Percentiles rank a stretch among this genome's conserved stretches.
Evolutionary conservation across 257 asterid genomes (phyloP).

Genomic region (Nicotiana noctiflora): DNA sequence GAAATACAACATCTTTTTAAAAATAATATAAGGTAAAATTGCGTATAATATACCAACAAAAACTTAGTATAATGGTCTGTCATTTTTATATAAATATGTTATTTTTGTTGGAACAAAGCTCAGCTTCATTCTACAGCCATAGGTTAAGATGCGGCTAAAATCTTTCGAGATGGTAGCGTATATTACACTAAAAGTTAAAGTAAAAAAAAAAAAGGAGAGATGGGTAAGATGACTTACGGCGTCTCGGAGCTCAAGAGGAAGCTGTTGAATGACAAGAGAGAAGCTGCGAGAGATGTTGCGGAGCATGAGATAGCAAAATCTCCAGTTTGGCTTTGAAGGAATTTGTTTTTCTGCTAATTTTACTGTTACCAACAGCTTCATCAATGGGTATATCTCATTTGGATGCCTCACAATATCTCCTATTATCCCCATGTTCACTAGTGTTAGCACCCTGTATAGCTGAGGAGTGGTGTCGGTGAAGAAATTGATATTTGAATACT

Average conservation of each 20-base stretch:
- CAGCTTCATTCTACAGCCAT: too few relatives aligned
- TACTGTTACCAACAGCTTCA: constrained; percentile 63
- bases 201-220: neutral
- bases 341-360: constrained; percentile 69
- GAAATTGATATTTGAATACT: too few relatives aligned
- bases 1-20: too few relatives aligned
- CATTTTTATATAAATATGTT: too few relatives aligned
- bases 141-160: too few relatives aligned
- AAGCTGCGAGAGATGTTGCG: constrained; percentile 87
- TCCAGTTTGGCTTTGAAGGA: constrained; percentile 78
- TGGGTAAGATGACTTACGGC: constrained; percentile 37
- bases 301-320: constrained; percentile 76
- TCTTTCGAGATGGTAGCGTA: too few relatives aligned
- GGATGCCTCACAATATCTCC: constrained; percentile 71
- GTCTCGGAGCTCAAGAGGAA: constrained; percentile 76
- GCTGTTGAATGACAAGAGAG: constrained; percentile 82
- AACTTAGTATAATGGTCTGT: too few relatives aligned
- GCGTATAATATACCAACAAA: too few relatives aligned
- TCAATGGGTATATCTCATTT: constrained; percentile 72
- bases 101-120: too few relatives aligned
- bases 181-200: neutral
- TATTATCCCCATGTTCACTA: constrained; percentile 43
- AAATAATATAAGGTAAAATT: too few relatives aligned
- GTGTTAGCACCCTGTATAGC: too few relatives aligned
- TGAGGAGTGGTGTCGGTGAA: too few relatives aligned